Percentiles rank a stretch among this genome's conserved stretches.
Evolutionary conservation across 495 filamentous ascomycete genomes (phyloP).

Genomic region (Platismatia glauca): DNA sequence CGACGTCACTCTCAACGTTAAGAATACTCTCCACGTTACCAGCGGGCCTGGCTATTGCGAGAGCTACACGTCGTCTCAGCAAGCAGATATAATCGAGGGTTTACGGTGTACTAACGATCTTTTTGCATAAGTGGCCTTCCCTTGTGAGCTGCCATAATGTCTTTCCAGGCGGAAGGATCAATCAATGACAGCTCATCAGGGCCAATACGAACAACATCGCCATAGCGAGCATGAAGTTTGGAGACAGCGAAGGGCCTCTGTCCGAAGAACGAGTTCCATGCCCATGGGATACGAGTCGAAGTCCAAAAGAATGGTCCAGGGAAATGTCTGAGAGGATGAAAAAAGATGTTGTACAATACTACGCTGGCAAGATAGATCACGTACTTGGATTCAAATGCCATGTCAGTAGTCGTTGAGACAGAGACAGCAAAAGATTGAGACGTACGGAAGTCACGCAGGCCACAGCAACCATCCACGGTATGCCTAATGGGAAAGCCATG

Average conservation of each 20-base stretch:
- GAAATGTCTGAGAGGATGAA: background rate
- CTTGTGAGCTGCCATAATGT: background rate
- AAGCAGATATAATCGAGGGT: background rate
- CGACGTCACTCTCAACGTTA: background rate
- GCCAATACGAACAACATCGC: slow-evolving; percentile 28
- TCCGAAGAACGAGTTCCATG: background rate
- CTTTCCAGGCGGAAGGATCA: slow-evolving; percentile 13
- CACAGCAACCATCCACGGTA: background rate
- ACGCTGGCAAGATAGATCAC: background rate
- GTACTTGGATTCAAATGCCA: background rate
- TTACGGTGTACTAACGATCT: background rate
- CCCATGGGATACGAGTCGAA: background rate
- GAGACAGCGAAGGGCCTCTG: background rate
- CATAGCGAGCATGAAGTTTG: slow-evolving; percentile 26
- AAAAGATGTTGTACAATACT: background rate
- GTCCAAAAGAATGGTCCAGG: background rate
- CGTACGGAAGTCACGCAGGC: background rate
- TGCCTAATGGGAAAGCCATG: background rate
- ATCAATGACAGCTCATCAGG: slow-evolving; percentile 30
- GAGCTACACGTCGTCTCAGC: background rate
- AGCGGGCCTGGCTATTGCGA: background rate
- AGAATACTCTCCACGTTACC: background rate
- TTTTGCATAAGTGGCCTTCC: background rate
- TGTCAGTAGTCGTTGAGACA: background rate
- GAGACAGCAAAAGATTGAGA: background rate